These are phyloP conservation scores for Colletotrichum horii DNA, from an alignment of 2,329 filamentous ascomycete species.

Conservation along the genomic window DNA sequence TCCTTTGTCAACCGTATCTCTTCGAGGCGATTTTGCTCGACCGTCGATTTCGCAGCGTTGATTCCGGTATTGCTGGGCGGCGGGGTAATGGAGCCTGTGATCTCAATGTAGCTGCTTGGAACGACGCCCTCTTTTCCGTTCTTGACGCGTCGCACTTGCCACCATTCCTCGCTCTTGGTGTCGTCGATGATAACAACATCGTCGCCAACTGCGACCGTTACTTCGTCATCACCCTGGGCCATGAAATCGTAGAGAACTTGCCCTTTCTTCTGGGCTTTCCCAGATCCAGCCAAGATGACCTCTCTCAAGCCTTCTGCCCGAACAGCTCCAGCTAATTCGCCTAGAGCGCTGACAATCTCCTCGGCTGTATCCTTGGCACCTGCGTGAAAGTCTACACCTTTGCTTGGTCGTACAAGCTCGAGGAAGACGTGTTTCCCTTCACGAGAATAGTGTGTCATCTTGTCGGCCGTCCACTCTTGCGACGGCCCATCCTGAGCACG, in stretches of 20 bases:
- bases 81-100: constrained; percentile 70
- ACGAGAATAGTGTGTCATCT: constrained; percentile 95
- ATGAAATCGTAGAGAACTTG: constrained; percentile 93
- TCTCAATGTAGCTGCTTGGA: constrained; percentile 93
- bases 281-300: constrained; percentile 80
- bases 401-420: constrained; percentile 89
- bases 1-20: constrained; percentile 86
- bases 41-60: constrained; percentile 62
- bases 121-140: constrained; percentile 96
- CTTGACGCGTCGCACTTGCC: constrained; percentile 89
- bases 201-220: constrained; percentile 87
- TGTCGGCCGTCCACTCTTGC: constrained; percentile 93
- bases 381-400: constrained; percentile 95
- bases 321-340: constrained; percentile 86
- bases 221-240: constrained; percentile 95
- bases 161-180: constrained; percentile 95
- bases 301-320: constrained; percentile 85
- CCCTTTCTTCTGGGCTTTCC: constrained; percentile 77
- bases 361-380: constrained; percentile 96
- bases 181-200: constrained; percentile 92
- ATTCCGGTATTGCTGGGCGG: constrained; percentile 56
- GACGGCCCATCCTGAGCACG: constrained; percentile 81
- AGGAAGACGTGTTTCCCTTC: constrained; percentile 98
- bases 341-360: constrained; percentile 87
- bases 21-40: constrained; percentile 80